Percentiles rank a stretch among this genome's conserved stretches.
phyloP scores from a whole-genome alignment of 1,284 basidiomycete species.

The Peniophora sp. region DNA sequence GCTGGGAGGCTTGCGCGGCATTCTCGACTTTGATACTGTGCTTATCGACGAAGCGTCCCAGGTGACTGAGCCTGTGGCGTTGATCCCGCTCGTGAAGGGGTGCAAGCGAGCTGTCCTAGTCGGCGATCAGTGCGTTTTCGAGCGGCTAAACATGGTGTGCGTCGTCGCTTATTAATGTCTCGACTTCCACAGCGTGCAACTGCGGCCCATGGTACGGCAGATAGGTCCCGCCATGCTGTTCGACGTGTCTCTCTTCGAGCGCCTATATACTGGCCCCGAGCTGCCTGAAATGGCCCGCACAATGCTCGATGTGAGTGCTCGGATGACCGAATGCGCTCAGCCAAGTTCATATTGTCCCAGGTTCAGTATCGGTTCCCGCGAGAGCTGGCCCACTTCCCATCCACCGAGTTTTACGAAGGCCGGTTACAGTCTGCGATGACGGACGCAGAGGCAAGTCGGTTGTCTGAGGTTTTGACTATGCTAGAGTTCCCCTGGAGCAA shows the following conservation, averaged over 20 bases:
- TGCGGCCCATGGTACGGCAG: conserved; percentile 51
- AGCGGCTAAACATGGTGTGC: background rate
- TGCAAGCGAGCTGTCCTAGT: conserved; percentile 49
- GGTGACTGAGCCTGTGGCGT: conserved; percentile 52
- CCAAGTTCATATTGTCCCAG: conserved; percentile 21
- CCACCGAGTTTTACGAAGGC: conserved; percentile 51
- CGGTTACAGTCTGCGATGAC: conserved; percentile 38
- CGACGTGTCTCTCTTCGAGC: conserved; percentile 53
- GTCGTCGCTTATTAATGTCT: background rate
- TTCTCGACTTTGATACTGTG: conserved; percentile 46
- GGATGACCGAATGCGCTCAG: background rate
- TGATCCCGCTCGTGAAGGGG: conserved; percentile 61
- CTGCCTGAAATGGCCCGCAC: conserved; percentile 35
- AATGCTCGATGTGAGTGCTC: conserved; percentile 51
- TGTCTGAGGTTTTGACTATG: conserved; percentile 29
- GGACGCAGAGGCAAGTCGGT: conserved; percentile 22
- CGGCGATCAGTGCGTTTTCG: conserved; percentile 51
- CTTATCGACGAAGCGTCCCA: conserved; percentile 64
- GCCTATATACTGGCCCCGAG: conserved; percentile 38
- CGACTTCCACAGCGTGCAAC: conserved; percentile 44
- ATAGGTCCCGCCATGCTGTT: conserved; percentile 48
- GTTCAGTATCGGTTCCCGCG: conserved; percentile 56
- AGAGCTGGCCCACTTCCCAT: conserved; percentile 52
- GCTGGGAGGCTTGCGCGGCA: conserved; percentile 45
- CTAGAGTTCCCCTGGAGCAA: conserved; percentile 52